Evolutionary conservation across 2,329 filamentous ascomycete genomes (phyloP).

Genomic region (Diaporthe nobilis): DNA sequence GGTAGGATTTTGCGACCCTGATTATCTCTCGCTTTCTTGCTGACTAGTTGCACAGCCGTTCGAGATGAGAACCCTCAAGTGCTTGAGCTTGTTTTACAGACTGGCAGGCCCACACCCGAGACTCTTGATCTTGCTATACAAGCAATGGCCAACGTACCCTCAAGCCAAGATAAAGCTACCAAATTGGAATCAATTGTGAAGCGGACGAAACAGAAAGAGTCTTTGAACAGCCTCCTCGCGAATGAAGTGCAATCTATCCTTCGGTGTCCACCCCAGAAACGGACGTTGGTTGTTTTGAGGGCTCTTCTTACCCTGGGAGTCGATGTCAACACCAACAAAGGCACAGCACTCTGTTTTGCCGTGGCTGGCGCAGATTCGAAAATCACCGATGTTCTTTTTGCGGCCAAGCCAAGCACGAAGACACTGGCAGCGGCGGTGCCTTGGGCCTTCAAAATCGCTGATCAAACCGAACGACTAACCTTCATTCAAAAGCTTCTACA

Average conservation of each 20-base stretch:
- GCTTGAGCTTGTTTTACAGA: slow-evolving; percentile 61
- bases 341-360: slow-evolving; percentile 64
- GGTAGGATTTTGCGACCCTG: slow-evolving; percentile 46
- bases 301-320: slow-evolving; percentile 65
- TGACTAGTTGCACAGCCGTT: slow-evolving; percentile 52
- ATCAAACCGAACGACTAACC: slow-evolving; percentile 65
- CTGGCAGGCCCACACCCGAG: slow-evolving; percentile 60
- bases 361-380: slow-evolving; percentile 61
- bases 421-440: slow-evolving; percentile 66
- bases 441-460: slow-evolving; percentile 64
- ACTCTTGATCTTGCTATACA: slow-evolving; percentile 61
- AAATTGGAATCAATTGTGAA: slow-evolving; percentile 65
- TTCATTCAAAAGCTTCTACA: slow-evolving; percentile 66
- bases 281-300: slow-evolving; percentile 60
- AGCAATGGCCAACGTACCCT: slow-evolving; percentile 58
- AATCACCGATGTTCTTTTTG: slow-evolving; percentile 65
- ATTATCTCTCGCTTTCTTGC: background rate
- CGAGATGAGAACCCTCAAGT: slow-evolving; percentile 62
- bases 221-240: slow-evolving; percentile 61
- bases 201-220: slow-evolving; percentile 58
- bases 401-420: slow-evolving; percentile 54
- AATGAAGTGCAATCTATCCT: slow-evolving; percentile 65
- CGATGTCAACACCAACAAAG: slow-evolving; percentile 68
- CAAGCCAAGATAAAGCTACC: slow-evolving; percentile 60
- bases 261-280: slow-evolving; percentile 53